Percentiles rank a stretch among this genome's conserved stretches.
phyloP scores from a whole-genome alignment of 495 filamentous ascomycete genomes.

The Aspergillus sclerotioniger region DNA sequence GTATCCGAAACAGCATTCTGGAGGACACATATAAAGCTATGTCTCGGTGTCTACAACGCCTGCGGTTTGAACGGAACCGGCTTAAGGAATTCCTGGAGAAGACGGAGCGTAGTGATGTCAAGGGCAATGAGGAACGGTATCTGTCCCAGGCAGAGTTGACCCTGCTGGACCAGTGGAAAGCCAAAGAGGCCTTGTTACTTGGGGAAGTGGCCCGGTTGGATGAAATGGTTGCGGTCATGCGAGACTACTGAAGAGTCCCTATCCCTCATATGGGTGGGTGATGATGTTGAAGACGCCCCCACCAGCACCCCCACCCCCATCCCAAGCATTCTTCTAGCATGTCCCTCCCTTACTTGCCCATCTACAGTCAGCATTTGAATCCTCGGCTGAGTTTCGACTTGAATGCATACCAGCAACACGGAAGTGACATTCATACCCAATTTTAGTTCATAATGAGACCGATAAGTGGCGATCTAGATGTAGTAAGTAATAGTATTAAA shows the following conservation, averaged over 20 bases:
- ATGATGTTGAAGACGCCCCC: conserved; percentile 7
- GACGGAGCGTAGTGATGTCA: conserved; percentile 77
- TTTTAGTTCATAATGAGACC: neutral
- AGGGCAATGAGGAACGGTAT: conserved; percentile 73
- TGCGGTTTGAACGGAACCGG: conserved; percentile 66
- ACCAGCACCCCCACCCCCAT: no score
- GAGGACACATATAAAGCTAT: conserved; percentile 84
- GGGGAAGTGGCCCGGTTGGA: conserved; percentile 77
- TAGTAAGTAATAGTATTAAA: neutral
- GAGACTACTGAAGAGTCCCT: conserved; percentile 65
- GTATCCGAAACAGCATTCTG: conserved; percentile 61
- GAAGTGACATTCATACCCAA: neutral
- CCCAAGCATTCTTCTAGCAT: neutral
- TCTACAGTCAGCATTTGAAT: neutral
- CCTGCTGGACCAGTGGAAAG: conserved; percentile 63
- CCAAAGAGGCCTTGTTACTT: conserved; percentile 71
- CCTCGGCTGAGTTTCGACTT: neutral
- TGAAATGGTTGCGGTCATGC: conserved; percentile 75
- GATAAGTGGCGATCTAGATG: neutral
- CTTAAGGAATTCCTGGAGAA: conserved; percentile 68
- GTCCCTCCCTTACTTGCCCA: neutral
- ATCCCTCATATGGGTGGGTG: conserved; percentile 11
- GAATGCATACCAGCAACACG: neutral
- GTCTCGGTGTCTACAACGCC: conserved; percentile 76
- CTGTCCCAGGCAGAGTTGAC: conserved; percentile 66